Base-by-base conservation (phyloP, 805 yeast genomes). In the Myxozyma sirexii region DNA sequence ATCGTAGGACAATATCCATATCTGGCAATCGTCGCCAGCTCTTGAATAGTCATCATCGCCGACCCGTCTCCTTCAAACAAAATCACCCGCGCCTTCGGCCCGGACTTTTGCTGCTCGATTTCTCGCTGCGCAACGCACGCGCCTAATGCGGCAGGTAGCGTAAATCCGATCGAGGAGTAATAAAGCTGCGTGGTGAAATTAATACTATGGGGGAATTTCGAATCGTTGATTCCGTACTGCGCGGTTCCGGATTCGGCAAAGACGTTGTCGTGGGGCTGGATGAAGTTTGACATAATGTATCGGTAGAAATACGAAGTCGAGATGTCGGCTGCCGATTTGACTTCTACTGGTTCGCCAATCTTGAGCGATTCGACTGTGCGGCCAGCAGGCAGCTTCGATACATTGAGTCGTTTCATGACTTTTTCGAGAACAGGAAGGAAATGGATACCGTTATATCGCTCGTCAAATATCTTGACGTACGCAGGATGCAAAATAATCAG, bases 61-160 rank as follows among this genome's bases (percentile, higher is more conserved):
- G 96, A 86, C 1, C 97, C 97, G 72, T 92, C 97, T 57, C 97
- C 97, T 77, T 88, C 91, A 17, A 90, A 75, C 24, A 91, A 76
- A 21, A 90, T 77, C 47, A 91, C 78, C 68, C 96, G 81, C 53
- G 49, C 57, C 26, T 58, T 21, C 47, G 68, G 63, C 5, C 62
- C 61, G 38, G 69, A 70, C 42, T 68, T 68, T 12, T 67, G 64
- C 4, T 77, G 75, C 44, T 67, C 70, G 49, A 79, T 66, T 68
- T 88, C 96, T 52, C 80, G 78, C 74, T 82, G 76, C 0, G 93
- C 97, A 56, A 88, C 75, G 19, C 89, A 84, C 26, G 86, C 87
- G 51, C 97, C 97, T 58, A 92, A 80, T 3, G 94, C 81, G 10
- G 92, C 88, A 1, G 97, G 97, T 27, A 92, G 76, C 0, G 96